A percentile compares a stretch with the other conserved stretches of the same genome.
These are phyloP conservation scores for Rhizopus arrhizus DNA, from an alignment of 371 early-diverging fungal genomes.

Conservation along the genomic window DNA sequence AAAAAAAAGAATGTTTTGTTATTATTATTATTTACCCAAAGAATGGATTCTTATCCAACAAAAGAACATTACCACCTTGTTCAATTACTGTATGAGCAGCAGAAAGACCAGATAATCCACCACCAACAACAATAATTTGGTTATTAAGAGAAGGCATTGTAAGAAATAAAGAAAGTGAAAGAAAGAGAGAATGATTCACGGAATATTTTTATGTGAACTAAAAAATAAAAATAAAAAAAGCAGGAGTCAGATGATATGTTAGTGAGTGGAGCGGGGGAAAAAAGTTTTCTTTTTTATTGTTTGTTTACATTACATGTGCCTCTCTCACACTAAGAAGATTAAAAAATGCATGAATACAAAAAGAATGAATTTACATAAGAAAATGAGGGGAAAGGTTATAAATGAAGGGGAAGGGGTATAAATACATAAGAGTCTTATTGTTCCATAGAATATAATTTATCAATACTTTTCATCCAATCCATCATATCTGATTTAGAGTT, in stretches of 20 bases:
- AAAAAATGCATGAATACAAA: too few species aligned
- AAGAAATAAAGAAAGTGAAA: constrained; percentile 7
- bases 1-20: constrained; percentile 8
- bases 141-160: constrained; percentile 42
- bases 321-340: constrained; percentile 27
- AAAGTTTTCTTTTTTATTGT: constrained; percentile 5
- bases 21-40: constrained; percentile 59
- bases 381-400: not conserved
- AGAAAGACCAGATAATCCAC: constrained; percentile 88
- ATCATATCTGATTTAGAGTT: constrained; percentile 64
- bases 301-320: constrained; percentile 27
- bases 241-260: constrained; percentile 17
- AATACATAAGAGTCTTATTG: constrained; percentile 13
- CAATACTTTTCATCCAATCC: constrained; percentile 72
- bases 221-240: constrained; percentile 1
- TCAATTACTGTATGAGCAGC: constrained; percentile 87
- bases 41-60: constrained; percentile 90
- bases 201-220: constrained; percentile 5
- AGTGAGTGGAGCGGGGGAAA: not conserved
- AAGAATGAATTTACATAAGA: too few species aligned
- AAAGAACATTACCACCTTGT: constrained; percentile 83
- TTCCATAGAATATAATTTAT: constrained; percentile 43
- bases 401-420: constrained; percentile 6
- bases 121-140: constrained; percentile 88
- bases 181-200: constrained; percentile 5